Conservation (phyloP, 106 monocot genomes). For the Phalaenopsis equestris region DNA sequence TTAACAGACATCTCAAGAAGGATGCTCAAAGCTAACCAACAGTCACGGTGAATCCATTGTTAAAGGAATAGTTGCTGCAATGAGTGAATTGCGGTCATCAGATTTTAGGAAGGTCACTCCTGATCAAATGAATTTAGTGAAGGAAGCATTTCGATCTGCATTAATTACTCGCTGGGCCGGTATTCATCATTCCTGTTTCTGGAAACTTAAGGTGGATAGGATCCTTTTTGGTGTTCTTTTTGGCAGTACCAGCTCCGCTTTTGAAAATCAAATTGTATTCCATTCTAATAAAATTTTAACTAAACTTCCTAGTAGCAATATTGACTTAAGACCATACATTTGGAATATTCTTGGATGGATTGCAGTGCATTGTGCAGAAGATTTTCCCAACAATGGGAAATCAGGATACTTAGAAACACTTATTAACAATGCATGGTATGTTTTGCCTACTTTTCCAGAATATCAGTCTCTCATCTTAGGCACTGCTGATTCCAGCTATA, state of each 20-base stretch:
- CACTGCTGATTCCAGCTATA: not conserved
- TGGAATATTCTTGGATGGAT: constrained; percentile 84
- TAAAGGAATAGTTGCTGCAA: constrained; percentile 48
- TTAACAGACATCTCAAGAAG: constrained; percentile 58
- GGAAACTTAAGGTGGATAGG: constrained; percentile 51
- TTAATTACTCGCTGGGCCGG: constrained; percentile 52
- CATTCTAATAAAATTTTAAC: constrained; percentile 27
- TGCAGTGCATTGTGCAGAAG: constrained; percentile 33
- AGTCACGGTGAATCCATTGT: constrained; percentile 40
- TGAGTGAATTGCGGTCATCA: constrained; percentile 43
- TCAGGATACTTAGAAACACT: constrained; percentile 36
- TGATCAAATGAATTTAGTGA: constrained; percentile 46
- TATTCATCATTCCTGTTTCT: constrained; percentile 60
- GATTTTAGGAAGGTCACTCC: constrained; percentile 21
- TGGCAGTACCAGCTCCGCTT: constrained; percentile 21
- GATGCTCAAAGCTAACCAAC: constrained; percentile 28
- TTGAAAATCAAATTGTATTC: constrained; percentile 1
- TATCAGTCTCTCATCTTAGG: not conserved
- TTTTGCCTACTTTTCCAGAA: not conserved
- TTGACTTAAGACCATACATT: constrained; percentile 24
- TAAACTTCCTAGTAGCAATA: constrained; percentile 26
- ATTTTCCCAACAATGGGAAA: constrained; percentile 23
- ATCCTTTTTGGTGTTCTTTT: constrained; percentile 55
- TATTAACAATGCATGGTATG: constrained; percentile 79
- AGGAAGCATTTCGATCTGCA: constrained; percentile 58